Percentiles rank a stretch among this genome's conserved stretches.
phyloP scores from a whole-genome alignment of 2,329 filamentous ascomycete species.

The Cytospora mali region DNA sequence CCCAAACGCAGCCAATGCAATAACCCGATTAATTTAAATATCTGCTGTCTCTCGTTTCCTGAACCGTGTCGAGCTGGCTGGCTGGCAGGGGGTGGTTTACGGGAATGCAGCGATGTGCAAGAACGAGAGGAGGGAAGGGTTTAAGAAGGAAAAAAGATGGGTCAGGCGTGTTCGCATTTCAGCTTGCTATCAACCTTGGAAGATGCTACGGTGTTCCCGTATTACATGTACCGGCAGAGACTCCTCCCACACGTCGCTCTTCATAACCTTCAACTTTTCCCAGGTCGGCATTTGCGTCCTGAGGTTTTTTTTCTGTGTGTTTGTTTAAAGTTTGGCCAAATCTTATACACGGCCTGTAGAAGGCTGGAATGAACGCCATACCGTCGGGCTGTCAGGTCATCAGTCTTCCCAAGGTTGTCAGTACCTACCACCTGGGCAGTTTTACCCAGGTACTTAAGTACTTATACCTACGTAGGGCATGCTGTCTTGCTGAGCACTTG shows the following conservation, averaged over 20 bases:
- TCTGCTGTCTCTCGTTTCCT: background rate
- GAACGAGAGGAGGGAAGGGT: background rate
- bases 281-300: background rate
- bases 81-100: background rate
- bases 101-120: background rate
- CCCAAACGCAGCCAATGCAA: background rate
- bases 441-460: too few relatives aligned
- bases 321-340: too few relatives aligned
- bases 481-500: too few relatives aligned
- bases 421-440: too few relatives aligned
- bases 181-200: background rate
- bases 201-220: background rate
- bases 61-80: background rate
- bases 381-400: too few relatives aligned
- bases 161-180: background rate
- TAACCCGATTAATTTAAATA: background rate
- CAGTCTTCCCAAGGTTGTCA: too few relatives aligned
- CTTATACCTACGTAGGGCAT: too few relatives aligned
- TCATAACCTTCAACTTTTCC: background rate
- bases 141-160: background rate
- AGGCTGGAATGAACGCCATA: too few relatives aligned
- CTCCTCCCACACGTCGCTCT: background rate
- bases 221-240: background rate
- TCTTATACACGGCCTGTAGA: too few relatives aligned
- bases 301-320: too few relatives aligned